Evolutionary conservation across 768 basidiomycete genomes (phyloP), one percentile per base, ranked within the genome.

Genomic region (Calocera viscosa): DNA sequence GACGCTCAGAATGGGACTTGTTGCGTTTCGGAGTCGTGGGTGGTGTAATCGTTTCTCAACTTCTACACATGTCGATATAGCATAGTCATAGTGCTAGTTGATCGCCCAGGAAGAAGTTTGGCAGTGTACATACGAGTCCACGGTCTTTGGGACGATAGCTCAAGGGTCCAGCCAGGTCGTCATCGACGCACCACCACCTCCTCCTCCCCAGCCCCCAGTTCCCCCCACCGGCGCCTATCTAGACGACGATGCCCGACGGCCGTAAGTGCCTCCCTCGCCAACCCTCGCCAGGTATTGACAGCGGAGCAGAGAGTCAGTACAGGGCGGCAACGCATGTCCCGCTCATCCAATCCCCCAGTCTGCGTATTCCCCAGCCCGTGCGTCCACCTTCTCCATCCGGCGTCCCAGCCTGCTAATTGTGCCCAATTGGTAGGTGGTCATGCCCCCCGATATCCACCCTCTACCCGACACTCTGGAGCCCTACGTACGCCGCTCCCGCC

Each of bases 381-480:
- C 19, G 77, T 66, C 38, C 19, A 8, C 22, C 14, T 17, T n/a
- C 28, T 5, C 5, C 22, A 32, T 34, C 38, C 22, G 12, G 8
- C 28, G n/a, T 39, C 26, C 82, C 26, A 63, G 17, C 38, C 34
- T 16, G 63, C 0, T 12, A 32, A 11, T 14, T 43, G 1, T 49
- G 63, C n/a, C n/a, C n/a, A n/a, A n/a, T n/a, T 41, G 10, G 1
- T 72, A 97, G 94, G 84, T 96, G 30, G 82, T 88, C 69, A 80
- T 93, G 2, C 92, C 95, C 2, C 88, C 83, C 60, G 94, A 97
- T 72, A 92, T 98, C 26, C 94, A 97, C 71, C 95, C 95, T 0
- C 81, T 98, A 0, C 95, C 95, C 2, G 90, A 94, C 28, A 89
- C 89, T 38, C 87, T 98, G 2, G 86, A 85, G 1, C 84, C 90